These are phyloP conservation scores for Hypsizygus ulmarius DNA, from an alignment of 1,284 basidiomycete species.

Conservation along the genomic window DNA sequence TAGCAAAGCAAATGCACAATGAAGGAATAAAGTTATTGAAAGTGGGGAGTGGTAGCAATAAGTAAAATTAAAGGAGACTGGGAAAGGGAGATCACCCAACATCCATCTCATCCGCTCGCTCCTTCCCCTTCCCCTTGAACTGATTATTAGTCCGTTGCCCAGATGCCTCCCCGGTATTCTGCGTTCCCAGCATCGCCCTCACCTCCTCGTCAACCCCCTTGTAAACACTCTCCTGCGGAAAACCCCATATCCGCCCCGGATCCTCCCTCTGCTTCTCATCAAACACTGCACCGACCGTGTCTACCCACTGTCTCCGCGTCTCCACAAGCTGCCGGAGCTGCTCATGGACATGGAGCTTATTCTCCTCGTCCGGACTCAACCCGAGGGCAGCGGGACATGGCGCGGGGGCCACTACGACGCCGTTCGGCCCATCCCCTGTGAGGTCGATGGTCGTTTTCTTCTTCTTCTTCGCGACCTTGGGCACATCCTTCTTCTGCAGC, in stretches of 20 bases:
- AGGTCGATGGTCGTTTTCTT: slow-evolving; percentile 41
- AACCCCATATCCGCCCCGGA: slow-evolving; percentile 69
- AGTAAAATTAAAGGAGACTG: neutral
- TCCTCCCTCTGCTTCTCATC: slow-evolving; percentile 61
- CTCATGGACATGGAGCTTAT: slow-evolving; percentile 65
- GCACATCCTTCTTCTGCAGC: slow-evolving; percentile 71
- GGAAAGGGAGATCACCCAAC: slow-evolving; percentile 37
- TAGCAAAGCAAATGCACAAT: slow-evolving; percentile 14
- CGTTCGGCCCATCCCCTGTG: slow-evolving; percentile 9
- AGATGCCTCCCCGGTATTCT: neutral
- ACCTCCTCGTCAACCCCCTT: slow-evolving; percentile 70
- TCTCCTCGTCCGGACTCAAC: slow-evolving; percentile 64
- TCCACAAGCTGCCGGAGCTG: slow-evolving; percentile 68
- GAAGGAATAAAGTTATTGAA: slow-evolving; percentile 23
- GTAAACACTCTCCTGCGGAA: slow-evolving; percentile 74
- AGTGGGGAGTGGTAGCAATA: neutral
- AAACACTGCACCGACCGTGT: slow-evolving; percentile 64
- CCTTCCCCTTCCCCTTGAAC: slow-evolving; percentile 47
- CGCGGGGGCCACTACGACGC: slow-evolving; percentile 29
- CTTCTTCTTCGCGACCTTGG: slow-evolving; percentile 69
- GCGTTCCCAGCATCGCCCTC: slow-evolving; percentile 27
- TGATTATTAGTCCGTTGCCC: slow-evolving; percentile 21
- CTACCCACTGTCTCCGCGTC: slow-evolving; percentile 72
- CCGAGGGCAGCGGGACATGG: slow-evolving; percentile 67
- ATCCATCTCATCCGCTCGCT: slow-evolving; percentile 53